Evolutionary conservation across 176 grass and related monocot genomes (phyloP), one percentile per base, ranked within the genome.

Genomic region (Cymbopogon citratus): DNA sequence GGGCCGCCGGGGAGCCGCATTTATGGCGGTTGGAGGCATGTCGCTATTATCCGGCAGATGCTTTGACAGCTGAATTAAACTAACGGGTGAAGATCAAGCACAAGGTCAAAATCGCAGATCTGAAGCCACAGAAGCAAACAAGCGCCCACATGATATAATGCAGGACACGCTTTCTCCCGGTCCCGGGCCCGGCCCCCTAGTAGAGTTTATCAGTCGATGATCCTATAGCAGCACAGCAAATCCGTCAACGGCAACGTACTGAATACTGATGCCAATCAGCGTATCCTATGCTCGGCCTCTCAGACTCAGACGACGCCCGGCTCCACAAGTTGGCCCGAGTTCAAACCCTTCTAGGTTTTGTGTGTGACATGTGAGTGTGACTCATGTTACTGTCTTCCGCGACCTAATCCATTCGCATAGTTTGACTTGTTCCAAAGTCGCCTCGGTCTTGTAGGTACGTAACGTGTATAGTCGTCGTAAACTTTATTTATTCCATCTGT

Each of bases 11-110:
- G 13, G 48, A 24, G 44, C 28, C 6, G 41, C 84, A 86, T 86
- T 86, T 91, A 86, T 86, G 89, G 46, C 5, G 59, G 80, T 86
- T 73, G 86, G 83, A 89, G 64, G 63, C 64, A 86, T 91, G 92
- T 94, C 86, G 48, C 83, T 73, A 48, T 89, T 87, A 80, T 76
- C 83, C 56, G 59, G 83, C 12, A 59, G 24, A 84, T 81, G 85
- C 52, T 84, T 89, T 80, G 76, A 89, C 80, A 89, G 76, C 77
- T 73, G 21, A 46, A 77, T 38, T 77, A 85, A 85, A 86, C 57
- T 36, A 51, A 21, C 23, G 16, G 76, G 76, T 72, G 10, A 44
- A 70, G 60, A 35, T 63, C 83, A 77, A 84, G 1, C 54, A 45
- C 52, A 16, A 63, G 64, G 89, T 91, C 89, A 92, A 85, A 88